Evolutionary conservation across 768 basidiomycete species (phyloP).

Genomic region (Boletus subparvulus): DNA sequence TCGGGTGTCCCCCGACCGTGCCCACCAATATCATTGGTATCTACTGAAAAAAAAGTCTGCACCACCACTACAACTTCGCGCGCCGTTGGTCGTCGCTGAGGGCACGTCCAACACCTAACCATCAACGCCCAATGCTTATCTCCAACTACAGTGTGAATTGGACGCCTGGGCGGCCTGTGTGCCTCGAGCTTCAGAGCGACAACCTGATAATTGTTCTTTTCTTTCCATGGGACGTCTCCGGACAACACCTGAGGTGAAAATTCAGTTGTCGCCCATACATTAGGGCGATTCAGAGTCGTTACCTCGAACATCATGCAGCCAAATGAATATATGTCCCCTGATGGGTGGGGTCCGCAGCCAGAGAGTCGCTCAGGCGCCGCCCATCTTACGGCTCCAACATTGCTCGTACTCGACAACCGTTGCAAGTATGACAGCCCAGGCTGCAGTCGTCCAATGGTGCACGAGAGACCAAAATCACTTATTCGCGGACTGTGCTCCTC

Average conservation of each 20-base stretch:
- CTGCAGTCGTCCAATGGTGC: not conserved
- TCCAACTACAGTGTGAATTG: not conserved
- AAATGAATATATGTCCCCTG: slow-evolving; percentile 2
- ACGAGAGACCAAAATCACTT: not conserved
- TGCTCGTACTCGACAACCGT: not conserved
- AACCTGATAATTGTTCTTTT: not conserved
- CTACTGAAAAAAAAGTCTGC: not conserved
- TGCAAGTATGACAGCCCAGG: not conserved
- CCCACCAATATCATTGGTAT: not conserved
- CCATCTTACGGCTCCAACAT: not conserved
- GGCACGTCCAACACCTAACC: not conserved
- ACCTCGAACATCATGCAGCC: slow-evolving; percentile 5
- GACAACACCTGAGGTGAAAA: not conserved
- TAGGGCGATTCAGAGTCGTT: no score
- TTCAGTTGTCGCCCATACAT: not conserved
- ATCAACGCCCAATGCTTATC: slow-evolving; percentile 2
- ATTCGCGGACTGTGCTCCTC: not conserved
- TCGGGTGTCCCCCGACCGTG: not conserved
- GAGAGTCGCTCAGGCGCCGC: not conserved
- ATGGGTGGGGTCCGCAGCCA: not conserved
- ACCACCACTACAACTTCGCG: not conserved
- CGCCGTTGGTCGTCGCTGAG: not conserved
- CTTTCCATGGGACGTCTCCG: slow-evolving; percentile 9
- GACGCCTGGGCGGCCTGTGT: not conserved
- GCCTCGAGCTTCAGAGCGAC: not conserved